Percentiles rank a stretch among this genome's conserved stretches.
Conservation (phyloP, 2,329 filamentous ascomycete species). For the Fusarium nematophilum region DNA sequence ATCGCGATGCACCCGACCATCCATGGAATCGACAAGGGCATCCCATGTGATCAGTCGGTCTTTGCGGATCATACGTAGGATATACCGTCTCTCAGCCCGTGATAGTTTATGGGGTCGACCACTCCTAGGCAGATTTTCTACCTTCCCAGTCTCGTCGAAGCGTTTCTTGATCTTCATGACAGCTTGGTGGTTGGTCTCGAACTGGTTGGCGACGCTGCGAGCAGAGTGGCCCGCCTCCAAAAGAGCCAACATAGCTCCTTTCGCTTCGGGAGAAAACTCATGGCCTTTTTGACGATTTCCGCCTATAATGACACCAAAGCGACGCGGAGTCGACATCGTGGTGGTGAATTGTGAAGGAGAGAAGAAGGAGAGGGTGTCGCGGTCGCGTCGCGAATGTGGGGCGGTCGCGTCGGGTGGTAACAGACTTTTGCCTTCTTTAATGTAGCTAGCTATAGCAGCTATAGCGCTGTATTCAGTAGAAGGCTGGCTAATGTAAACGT, state of each 20-base stretch:
- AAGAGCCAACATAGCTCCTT: slow-evolving; percentile 2
- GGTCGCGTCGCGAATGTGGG: not conserved
- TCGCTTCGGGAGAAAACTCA: not conserved
- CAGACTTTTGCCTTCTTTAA: not conserved
- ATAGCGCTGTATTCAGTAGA: not conserved
- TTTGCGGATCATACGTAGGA: not conserved
- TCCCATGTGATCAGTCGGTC: not conserved
- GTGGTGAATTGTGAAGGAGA: not conserved
- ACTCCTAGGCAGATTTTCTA: not conserved
- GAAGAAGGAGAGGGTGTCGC: not conserved
- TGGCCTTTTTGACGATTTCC: not conserved
- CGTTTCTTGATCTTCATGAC: not conserved
- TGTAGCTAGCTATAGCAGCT: not conserved
- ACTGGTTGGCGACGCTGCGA: not conserved
- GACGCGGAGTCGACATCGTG: not conserved
- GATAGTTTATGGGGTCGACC: not conserved
- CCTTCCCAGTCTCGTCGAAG: not conserved
- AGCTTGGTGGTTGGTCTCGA: not conserved
- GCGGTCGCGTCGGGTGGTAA: not conserved
- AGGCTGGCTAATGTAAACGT: no score
- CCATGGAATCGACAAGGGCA: not conserved
- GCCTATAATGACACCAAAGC: not conserved
- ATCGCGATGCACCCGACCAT: not conserved
- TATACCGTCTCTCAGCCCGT: not conserved
- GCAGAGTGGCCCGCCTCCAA: not conserved